phyloP scores from a whole-genome alignment of 2,329 filamentous ascomycete genomes.

The Botrytis medusae region DNA sequence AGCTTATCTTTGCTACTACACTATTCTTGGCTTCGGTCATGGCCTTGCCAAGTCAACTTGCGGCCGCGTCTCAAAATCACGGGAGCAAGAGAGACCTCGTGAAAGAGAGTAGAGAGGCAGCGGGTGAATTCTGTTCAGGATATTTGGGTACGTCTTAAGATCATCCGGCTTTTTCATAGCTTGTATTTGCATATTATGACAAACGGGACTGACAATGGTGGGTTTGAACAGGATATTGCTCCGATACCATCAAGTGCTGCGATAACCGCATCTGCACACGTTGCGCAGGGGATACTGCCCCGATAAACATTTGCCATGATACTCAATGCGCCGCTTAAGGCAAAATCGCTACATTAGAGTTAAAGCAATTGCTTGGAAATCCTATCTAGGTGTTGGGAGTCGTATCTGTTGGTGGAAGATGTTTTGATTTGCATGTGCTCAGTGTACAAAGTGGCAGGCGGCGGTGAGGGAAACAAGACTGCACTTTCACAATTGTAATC shows the following conservation, averaged over 20 bases:
- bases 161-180: background rate
- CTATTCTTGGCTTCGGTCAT: background rate
- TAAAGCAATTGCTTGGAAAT: background rate
- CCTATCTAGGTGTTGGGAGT: background rate
- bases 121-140: background rate
- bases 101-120: background rate
- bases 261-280: background rate
- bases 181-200: background rate
- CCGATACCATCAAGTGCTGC: background rate
- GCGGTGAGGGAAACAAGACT: background rate
- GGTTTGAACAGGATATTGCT: background rate
- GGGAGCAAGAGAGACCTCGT: background rate
- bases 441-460: background rate
- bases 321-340: background rate
- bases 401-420: background rate
- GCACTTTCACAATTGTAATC: background rate
- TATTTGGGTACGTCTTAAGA: background rate
- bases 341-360: background rate
- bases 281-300: background rate
- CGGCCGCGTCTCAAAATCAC: background rate
- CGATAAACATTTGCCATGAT: background rate
- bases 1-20: background rate
- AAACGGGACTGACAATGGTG: background rate
- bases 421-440: background rate
- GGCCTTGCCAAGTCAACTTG: background rate